Evolutionary conservation across 768 basidiomycete genomes (phyloP), one percentile per base, ranked within the genome.

Genomic region (Hydnomerulius pinastri): DNA sequence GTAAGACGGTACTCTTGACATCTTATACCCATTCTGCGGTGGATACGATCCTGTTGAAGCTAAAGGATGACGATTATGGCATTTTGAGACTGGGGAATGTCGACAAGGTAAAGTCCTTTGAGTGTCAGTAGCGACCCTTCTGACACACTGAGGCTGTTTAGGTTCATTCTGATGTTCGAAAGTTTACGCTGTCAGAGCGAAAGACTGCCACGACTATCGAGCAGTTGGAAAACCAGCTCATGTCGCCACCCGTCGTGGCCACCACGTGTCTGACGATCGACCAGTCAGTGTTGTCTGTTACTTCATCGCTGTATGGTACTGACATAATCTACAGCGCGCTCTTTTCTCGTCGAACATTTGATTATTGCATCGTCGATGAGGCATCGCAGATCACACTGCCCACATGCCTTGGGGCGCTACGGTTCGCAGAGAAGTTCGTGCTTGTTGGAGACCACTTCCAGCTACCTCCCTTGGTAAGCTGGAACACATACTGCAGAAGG

Each of bases 21-120:
- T 91, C 90, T 38, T 97, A 98, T 66, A 99, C 97, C 2, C 97
- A 99, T 73, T 97, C 95, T 12, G 96, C 97, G 0, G 97, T 99
- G 39, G 97, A 99, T 59, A 98, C 87, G n/a, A 96, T 98, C 61
- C 62, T 99, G 61, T 71, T 87, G 61, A 98, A 97, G 68, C 68
- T 98, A 50, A 73, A 78, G 53, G 73, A 77, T 21, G 78, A 79
- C 50, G 85, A 85, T 29, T 87, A 92, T 63, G 72, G 77, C 17
- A 87, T 98, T 38, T 66, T 99, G 58, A 74, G 97, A 28, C 66
- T 99, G 44, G 97, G 97, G 0, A 97, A 96, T 63, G 66, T 82
- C 12, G 96, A 98, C 64, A 99, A 96, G 82, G 94, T 91, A 45
- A 40, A 51, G 35, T 5, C 72, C 46, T 23, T 6, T 0, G 5